Base-by-base conservation (phyloP, 345 rosid species). In the Clausena lansium region DNA sequence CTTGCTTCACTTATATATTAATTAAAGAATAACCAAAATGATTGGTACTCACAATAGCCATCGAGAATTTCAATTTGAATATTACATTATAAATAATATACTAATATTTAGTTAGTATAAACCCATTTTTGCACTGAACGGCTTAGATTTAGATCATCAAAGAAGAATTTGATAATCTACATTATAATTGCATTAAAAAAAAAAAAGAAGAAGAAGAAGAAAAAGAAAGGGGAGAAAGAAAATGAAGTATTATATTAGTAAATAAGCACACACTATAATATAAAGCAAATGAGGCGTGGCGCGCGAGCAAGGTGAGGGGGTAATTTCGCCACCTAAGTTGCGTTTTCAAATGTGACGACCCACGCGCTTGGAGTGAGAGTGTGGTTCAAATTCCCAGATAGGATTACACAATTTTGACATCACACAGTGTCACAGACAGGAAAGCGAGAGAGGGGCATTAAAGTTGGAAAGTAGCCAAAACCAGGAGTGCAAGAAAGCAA, bases 351-450 rank as follows among this genome's bases (percentile, higher is more conserved):
- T 30, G 19, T 3, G 63, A 35, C 55, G 9, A 76, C 2, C 9
- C 78, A 84, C 80, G 78, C 84, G 79, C 81, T 50, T 1, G 2
- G 5, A 17, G 15, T 6, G 80, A 62, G 84, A 54, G 73, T 70
- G 62, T 8, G 68, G 47, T 68, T 24, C 9, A 15, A 6, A 10
- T 28, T 61, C 17, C 13, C 45, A 70, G 4, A 54, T 36, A 5
- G 15, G 19, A 25, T n/a, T 67, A 61, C 66, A 70, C 33, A 63
- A 25, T 38, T 67, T 32, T 71, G 73, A 71, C 63, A 69, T 57
- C 22, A 54, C 45, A 65, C 50, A 58, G 78, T 52, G 22, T 17
- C 57, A 5, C 57, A 17, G 57, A 52, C 55, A 59, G 64, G 69
- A 71, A 45, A 61, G 50, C 50, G 50, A 68, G 73, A 14, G 71